Conservation (phyloP, 2,329 filamentous ascomycete species). For the Beauveria rudraprayagi region DNA sequence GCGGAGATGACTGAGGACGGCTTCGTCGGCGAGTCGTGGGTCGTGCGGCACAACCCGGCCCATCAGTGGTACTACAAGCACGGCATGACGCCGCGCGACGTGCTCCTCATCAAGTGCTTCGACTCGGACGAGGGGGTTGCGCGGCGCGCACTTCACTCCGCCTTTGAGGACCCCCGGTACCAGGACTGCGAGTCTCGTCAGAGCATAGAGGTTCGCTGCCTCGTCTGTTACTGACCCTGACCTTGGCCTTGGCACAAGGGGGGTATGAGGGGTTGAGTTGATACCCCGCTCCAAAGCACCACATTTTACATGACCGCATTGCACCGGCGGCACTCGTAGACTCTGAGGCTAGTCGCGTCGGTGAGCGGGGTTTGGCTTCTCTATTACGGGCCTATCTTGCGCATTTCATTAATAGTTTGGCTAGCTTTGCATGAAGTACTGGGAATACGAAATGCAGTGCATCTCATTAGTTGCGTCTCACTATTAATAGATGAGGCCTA, state of each 20-base stretch:
- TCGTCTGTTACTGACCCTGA: slow-evolving; percentile 48
- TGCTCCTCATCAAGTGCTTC: slow-evolving; percentile 53
- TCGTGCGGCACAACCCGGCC: slow-evolving; percentile 30
- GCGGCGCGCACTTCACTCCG: slow-evolving; percentile 43
- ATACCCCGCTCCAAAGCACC: not conserved
- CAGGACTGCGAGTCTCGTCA: slow-evolving; percentile 48
- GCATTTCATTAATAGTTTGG: not conserved
- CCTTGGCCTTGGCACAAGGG: slow-evolving; percentile 20
- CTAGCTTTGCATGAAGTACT: not conserved
- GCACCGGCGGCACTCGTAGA: not conserved
- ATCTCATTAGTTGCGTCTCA: not conserved
- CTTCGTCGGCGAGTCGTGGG: slow-evolving; percentile 40
- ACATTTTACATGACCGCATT: not conserved
- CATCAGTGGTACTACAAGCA: slow-evolving; percentile 48
- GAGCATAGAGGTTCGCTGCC: slow-evolving; percentile 56
- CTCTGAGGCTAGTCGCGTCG: not conserved
- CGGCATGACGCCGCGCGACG: slow-evolving; percentile 43
- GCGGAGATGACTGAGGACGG: slow-evolving; percentile 42
- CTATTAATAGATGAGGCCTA: not conserved
- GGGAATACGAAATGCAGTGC: not conserved
- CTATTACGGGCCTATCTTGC: slow-evolving; percentile 1
- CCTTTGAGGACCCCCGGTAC: slow-evolving; percentile 44
- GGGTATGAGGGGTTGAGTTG: not conserved
- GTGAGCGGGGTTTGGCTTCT: slow-evolving; percentile 5
- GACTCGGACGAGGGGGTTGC: slow-evolving; percentile 51